These are phyloP conservation scores for Hygrocybe punicea DNA, from an alignment of 768 basidiomycete genomes.

Conservation along the genomic window DNA sequence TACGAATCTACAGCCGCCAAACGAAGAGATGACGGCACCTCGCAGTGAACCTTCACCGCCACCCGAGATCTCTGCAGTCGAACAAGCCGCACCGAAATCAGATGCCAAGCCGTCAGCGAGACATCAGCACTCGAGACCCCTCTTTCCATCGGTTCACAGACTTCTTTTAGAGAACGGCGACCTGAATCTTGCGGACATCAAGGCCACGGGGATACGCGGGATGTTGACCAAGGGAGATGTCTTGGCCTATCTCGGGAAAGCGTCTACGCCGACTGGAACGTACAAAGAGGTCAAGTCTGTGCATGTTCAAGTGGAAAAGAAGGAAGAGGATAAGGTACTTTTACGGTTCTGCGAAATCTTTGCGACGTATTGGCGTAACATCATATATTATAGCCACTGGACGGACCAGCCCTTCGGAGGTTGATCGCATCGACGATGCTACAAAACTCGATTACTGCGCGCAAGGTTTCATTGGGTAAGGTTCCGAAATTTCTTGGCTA, in stretches of 20 bases:
- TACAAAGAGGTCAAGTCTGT: constrained; percentile 48
- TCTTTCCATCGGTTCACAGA: constrained; percentile 90
- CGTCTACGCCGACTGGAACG: constrained; percentile 72
- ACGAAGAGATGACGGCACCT: constrained; percentile 37
- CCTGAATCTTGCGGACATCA: constrained; percentile 60
- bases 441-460: constrained; percentile 50
- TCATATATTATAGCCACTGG: constrained; percentile 45
- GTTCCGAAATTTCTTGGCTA: not conserved
- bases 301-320: constrained; percentile 23
- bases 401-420: constrained; percentile 61
- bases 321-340: constrained; percentile 32
- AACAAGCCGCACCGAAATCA: constrained; percentile 27
- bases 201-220: constrained; percentile 85
- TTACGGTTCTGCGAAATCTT: constrained; percentile 27
- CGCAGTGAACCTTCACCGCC: constrained; percentile 27
- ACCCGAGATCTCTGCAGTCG: constrained; percentile 23
- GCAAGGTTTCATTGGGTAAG: constrained; percentile 43
- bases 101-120: constrained; percentile 21
- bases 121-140: constrained; percentile 56
- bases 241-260: constrained; percentile 78
- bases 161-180: constrained; percentile 67
- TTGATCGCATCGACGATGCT: constrained; percentile 62
- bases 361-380: no score
- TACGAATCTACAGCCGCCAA: constrained; percentile 69
- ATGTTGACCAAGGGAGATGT: constrained; percentile 98